Conservation (phyloP, 768 basidiomycete genomes). For the Hygrophorus russula region DNA sequence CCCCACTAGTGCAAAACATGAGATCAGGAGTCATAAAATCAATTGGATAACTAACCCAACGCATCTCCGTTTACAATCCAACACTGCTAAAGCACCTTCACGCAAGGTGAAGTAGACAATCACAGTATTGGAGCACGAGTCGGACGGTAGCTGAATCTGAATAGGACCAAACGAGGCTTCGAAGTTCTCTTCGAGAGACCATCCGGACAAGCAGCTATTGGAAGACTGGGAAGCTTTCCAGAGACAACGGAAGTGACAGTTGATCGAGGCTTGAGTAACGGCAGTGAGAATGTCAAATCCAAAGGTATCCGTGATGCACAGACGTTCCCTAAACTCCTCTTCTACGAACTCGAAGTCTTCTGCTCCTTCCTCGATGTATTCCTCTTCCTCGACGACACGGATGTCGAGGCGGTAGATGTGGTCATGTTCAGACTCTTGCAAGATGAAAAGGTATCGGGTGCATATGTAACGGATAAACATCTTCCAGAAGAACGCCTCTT, state of each 20-base stretch:
- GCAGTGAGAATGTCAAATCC: constrained; percentile 4
- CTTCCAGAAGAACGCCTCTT: constrained; percentile 1
- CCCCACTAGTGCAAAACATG: neutral
- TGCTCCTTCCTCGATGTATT: constrained; percentile 1
- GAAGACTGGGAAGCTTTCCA: constrained; percentile 3
- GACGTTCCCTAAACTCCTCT: constrained; percentile 4
- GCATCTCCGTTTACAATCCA: constrained; percentile 1
- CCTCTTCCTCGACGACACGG: neutral
- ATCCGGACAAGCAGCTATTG: constrained; percentile 2
- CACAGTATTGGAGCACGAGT: constrained; percentile 5
- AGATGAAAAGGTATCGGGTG: constrained; percentile 3
- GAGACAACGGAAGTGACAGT: constrained; percentile 3
- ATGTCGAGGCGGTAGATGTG: constrained; percentile 3
- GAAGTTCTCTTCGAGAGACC: constrained; percentile 8
- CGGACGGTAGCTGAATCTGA: constrained; percentile 5
- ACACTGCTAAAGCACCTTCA: constrained; percentile 6
- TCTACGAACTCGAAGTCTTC: constrained; percentile 3
- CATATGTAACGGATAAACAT: constrained; percentile 4
- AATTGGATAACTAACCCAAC: constrained; percentile 1
- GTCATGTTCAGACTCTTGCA: neutral
- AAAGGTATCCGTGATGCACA: constrained; percentile 5
- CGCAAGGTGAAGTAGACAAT: constrained; percentile 8
- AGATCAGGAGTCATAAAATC: neutral
- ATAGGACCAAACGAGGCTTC: constrained; percentile 9
- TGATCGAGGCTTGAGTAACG: constrained; percentile 4